phyloP scores from a whole-genome alignment of 768 basidiomycete genomes.

The Termitomyces sp. region DNA sequence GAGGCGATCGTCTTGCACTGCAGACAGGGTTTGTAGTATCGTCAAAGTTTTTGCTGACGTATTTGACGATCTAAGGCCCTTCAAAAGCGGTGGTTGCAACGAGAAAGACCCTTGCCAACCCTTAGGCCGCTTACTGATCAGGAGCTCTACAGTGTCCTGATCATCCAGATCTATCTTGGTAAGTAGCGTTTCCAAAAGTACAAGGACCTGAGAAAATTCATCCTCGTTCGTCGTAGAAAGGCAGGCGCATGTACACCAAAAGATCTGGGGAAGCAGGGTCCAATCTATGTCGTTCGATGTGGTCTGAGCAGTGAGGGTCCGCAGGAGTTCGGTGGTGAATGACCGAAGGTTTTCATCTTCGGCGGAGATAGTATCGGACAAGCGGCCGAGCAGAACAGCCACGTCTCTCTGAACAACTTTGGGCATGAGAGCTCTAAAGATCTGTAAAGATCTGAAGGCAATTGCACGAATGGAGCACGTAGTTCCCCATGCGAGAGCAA shows the following conservation, averaged over 20 bases:
- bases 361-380: slow-evolving; percentile 81
- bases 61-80: slow-evolving; percentile 74
- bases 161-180: slow-evolving; percentile 71
- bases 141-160: slow-evolving; percentile 57
- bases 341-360: slow-evolving; percentile 73
- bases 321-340: slow-evolving; percentile 80
- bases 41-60: slow-evolving; percentile 67
- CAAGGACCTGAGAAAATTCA: slow-evolving; percentile 70
- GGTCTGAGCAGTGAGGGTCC: slow-evolving; percentile 66
- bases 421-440: slow-evolving; percentile 81
- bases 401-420: slow-evolving; percentile 67
- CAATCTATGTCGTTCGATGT: slow-evolving; percentile 53
- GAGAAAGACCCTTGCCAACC: slow-evolving; percentile 66
- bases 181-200: slow-evolving; percentile 62
- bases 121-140: slow-evolving; percentile 62
- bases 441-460: slow-evolving; percentile 85
- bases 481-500: slow-evolving; percentile 83
- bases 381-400: slow-evolving; percentile 73
- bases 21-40: slow-evolving; percentile 60
- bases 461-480: slow-evolving; percentile 81
- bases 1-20: slow-evolving; percentile 56
- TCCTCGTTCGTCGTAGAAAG: slow-evolving; percentile 78
- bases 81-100: slow-evolving; percentile 68
- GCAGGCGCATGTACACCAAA: slow-evolving; percentile 83
- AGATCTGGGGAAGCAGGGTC: slow-evolving; percentile 72